Evolutionary conservation across 805 yeast species (phyloP), one percentile per base, ranked within the genome.

Genomic region (Spencermartinsiella europaea): DNA sequence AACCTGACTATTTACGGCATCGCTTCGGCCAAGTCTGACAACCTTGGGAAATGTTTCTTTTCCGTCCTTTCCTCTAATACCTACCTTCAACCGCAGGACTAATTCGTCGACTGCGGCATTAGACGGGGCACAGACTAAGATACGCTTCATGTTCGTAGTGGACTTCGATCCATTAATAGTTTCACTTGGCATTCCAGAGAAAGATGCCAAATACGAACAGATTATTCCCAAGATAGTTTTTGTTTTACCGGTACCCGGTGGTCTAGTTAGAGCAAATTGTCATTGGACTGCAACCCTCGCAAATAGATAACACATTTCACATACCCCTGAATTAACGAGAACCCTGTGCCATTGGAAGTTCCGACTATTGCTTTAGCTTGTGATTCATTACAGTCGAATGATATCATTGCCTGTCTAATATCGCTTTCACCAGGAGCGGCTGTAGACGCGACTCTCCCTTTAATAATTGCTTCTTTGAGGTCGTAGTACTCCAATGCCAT

Each of bases 221-320:
- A 91, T 77, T 42, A 91, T 82, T 20, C 97, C 97, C 38, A 93
- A 64, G 67, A 95, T 93, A 0, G 99, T 93, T 62, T 91, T 95
- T 1, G 99, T 95, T 64, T 93, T 93, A 71, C 99, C 99, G 0
- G 98, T 91, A 65, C 99, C 99, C 0, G 99, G 99, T 0, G 99
- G 99, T 48, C 31, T 25, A 12, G 31, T 25, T 25, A 25, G 31
- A n/a, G n/a, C n/a, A n/a, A n/a, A n/a, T 70, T 58, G 21, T 15
- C 17, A 17, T 34, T 28, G 16, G 37, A 34, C 38, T 21, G 43
- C 12, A 40, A 21, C 5, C 15, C 16, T n/a, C 10, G 5, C 4
- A 21, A 16, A 38, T 34, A 40, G 25, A 36, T 36, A 22, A 3
- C 16, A 12, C 27, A 15, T 37, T 34, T 44, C 21, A 7, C 31